Conservation (phyloP, 1,284 basidiomycete genomes). For the Omphalotus olearius region DNA sequence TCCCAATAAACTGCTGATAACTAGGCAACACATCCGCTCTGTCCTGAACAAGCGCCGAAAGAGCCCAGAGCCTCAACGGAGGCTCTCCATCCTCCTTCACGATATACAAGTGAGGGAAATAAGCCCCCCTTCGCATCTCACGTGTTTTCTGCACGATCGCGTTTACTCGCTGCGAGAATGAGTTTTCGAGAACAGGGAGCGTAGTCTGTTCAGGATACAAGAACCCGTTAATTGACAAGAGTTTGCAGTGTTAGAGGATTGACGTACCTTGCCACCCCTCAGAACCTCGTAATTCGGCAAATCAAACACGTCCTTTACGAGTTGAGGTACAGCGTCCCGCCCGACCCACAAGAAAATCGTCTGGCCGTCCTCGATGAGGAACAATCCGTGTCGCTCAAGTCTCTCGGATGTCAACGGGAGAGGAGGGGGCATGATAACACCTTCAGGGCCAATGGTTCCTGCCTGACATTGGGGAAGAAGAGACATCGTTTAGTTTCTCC, state of each 20-base stretch:
- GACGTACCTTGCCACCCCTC: slow-evolving; percentile 83
- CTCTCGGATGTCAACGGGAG: slow-evolving; percentile 92
- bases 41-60: slow-evolving; percentile 94
- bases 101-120: slow-evolving; percentile 93
- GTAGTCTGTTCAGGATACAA: slow-evolving; percentile 54
- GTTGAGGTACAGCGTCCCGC: slow-evolving; percentile 92
- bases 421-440: slow-evolving; percentile 81
- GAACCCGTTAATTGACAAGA: slow-evolving; percentile 2
- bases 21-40: slow-evolving; percentile 92
- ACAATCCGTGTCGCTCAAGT: slow-evolving; percentile 93
- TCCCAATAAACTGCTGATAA: slow-evolving; percentile 89
- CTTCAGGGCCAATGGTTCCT: slow-evolving; percentile 78
- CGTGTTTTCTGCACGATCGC: slow-evolving; percentile 91
- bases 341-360: slow-evolving; percentile 98
- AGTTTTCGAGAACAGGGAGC: slow-evolving; percentile 84
- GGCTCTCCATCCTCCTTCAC: slow-evolving; percentile 99
- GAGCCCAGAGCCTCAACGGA: slow-evolving; percentile 89
- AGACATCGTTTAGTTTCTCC: neutral
- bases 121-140: slow-evolving; percentile 86
- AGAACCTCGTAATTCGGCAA: slow-evolving; percentile 85
- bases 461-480: slow-evolving; percentile 36
- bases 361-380: slow-evolving; percentile 96
- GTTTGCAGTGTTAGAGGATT: neutral
- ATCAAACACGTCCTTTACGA: slow-evolving; percentile 93
- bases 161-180: slow-evolving; percentile 91